Base-by-base conservation (phyloP, 805 yeast species). In the Torulaspora gathmanii region DNA sequence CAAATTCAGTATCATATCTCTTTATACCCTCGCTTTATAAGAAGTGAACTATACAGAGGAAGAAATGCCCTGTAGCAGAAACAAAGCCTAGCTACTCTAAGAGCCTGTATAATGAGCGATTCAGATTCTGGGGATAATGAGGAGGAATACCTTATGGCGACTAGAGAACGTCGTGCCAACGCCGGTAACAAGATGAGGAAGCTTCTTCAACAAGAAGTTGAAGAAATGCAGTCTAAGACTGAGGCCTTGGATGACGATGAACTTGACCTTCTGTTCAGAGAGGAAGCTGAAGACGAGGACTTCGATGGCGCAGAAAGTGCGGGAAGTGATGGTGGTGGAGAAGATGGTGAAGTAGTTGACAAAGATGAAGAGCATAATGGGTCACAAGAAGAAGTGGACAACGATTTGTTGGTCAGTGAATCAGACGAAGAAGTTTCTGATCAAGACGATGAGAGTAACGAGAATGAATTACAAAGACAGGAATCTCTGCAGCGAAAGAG, bases 101-200 rank as follows among this genome's bases (percentile, higher is more conserved):
- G 13, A 22, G 11, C 9, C 20, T 15, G 20, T 15, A 27, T 23
- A 12, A 51, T 50, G 51, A 45, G 46, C 42, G 50, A 41, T 5
- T 45, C 46, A 10, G 44, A 45, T 27, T 37, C 44, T 19, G 45
- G 45, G 17, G 43, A 33, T 15, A 41, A 44, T 34, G 50, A 54
- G 17, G 77, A 71, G 29, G 83, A 81, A 37, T 74, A 78, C 55
- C 72, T 88, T 45, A 83, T 84, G 54, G 79, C 85, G 16, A 83
- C 95, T 3, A 76, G 97, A 50, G 69, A 79, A 49, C 73, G 87
- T 52, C 78, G 99, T 44, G 65, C 88, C 35, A 93, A 91, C 67
- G 99, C 99, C 1, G 99, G 99, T 12, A 83, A 86, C 42, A 73
- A 93, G 44, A 70, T 93, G 61, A 78, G 79, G 56, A 79, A 80